A percentile compares a stretch with the other conserved stretches of the same genome.
These are phyloP conservation scores for Mallotus nudiflorus DNA, from an alignment of 345 rosid genomes.

Conservation along the genomic window DNA sequence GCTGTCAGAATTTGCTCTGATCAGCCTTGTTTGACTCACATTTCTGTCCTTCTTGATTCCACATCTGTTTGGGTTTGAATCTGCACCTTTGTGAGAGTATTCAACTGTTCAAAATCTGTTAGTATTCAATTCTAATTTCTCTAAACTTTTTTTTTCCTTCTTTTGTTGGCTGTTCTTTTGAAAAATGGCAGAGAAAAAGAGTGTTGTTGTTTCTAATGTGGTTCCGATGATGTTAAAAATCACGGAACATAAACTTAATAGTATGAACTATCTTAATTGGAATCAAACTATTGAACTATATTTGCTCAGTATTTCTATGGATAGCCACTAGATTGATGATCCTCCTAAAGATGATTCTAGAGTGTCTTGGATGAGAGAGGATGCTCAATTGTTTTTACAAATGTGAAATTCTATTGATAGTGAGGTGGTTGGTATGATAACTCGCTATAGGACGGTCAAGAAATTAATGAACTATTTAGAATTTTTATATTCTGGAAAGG, in stretches of 20 bases:
- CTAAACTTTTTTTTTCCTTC: too few relatives aligned
- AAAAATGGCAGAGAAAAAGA: neutral
- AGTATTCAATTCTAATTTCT: too few relatives aligned
- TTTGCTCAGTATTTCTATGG: neutral
- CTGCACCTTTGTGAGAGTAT: too few relatives aligned
- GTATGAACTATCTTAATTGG: neutral
- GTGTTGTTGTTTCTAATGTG: neutral
- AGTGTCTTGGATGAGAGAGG: neutral
- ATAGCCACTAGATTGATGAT: neutral
- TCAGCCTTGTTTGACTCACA: too few relatives aligned
- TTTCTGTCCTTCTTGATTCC: too few relatives aligned
- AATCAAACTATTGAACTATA: neutral
- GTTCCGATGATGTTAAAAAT: neutral
- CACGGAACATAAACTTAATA: neutral
- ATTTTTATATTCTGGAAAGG: slow-evolving; percentile 3
- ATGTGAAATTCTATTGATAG: slow-evolving; percentile 3
- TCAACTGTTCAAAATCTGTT: too few relatives aligned
- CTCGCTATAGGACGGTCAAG: neutral
- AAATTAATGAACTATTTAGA: slow-evolving; percentile 1
- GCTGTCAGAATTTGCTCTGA: too few relatives aligned
- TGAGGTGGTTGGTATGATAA: neutral
- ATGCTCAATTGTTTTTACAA: neutral
- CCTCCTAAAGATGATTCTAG: neutral
- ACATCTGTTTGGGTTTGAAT: too few relatives aligned
- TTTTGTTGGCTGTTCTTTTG: neutral